Conservation (phyloP, 371 early-diverging fungal genomes). For the Cokeromyces recurvatus region DNA sequence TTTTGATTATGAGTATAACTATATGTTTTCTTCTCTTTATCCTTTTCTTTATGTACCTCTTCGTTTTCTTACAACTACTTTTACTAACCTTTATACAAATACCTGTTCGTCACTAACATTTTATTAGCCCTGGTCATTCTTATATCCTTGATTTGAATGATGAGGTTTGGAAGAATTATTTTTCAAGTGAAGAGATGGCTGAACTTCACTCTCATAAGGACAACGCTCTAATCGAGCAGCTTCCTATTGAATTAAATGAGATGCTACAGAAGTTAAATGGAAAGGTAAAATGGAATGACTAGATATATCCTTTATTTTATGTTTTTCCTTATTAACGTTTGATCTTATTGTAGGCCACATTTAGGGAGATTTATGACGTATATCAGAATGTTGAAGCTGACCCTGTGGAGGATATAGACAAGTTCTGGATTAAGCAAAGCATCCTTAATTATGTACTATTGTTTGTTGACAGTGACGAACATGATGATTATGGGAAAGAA, state of each 20-base stretch:
- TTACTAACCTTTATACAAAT: no score
- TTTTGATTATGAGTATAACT: not conserved
- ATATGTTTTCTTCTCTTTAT: not conserved
- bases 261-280: slow-evolving; percentile 9
- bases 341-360: slow-evolving; percentile 10
- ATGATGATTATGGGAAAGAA: slow-evolving; percentile 4
- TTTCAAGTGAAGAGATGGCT: not conserved
- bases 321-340: slow-evolving; percentile 10
- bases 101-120: not conserved
- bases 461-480: slow-evolving; percentile 6
- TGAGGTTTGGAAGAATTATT: not conserved
- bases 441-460: slow-evolving; percentile 11
- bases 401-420: slow-evolving; percentile 9
- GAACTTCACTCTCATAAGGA: not conserved
- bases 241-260: not conserved
- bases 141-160: not conserved
- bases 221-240: slow-evolving; percentile 2
- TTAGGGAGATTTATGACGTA: slow-evolving; percentile 13
- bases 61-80: no score
- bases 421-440: slow-evolving; percentile 15
- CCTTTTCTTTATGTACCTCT: no score
- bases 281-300: slow-evolving; percentile 14
- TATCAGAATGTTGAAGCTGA: slow-evolving; percentile 13
- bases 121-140: slow-evolving; percentile 1
- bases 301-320: not conserved